Evolutionary conservation across 192 early-diverging fungal genomes (phyloP).

Genomic region (Rhizophlyctis rosea): DNA sequence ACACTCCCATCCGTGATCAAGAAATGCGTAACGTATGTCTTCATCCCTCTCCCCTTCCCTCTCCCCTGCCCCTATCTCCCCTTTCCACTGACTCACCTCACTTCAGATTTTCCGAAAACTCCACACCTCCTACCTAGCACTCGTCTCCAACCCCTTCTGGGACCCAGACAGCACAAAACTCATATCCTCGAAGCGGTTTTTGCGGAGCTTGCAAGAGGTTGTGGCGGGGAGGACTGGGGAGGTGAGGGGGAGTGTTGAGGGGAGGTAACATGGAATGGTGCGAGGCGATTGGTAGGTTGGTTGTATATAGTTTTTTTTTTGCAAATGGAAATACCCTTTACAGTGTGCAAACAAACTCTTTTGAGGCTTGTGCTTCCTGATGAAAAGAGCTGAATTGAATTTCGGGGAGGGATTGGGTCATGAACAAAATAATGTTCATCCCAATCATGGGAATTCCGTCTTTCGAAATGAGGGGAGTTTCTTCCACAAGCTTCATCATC

Average conservation of each 20-base stretch:
- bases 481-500: too few relatives aligned
- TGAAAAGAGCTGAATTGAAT: too few relatives aligned
- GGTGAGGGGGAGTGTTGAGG: not conserved
- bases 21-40: slow-evolving; percentile 72
- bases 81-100: slow-evolving; percentile 6
- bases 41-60: not conserved
- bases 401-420: too few relatives aligned
- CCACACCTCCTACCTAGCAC: slow-evolving; percentile 75
- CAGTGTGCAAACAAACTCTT: too few relatives aligned
- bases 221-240: not conserved
- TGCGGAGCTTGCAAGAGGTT: not conserved
- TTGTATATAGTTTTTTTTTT: too few relatives aligned
- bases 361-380: too few relatives aligned
- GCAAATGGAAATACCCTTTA: too few relatives aligned
- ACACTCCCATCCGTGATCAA: slow-evolving; percentile 72
- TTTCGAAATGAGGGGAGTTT: too few relatives aligned
- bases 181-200: slow-evolving; percentile 36
- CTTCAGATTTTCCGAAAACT: slow-evolving; percentile 73
- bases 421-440: too few relatives aligned
- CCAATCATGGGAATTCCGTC: too few relatives aligned
- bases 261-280: too few relatives aligned
- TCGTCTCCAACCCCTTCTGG: slow-evolving; percentile 86
- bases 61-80: not conserved
- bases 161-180: slow-evolving; percentile 59
- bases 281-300: too few relatives aligned